Evolutionary conservation across 163 green algal genomes (phyloP), one percentile per base, ranked within the genome.

Genomic region (Trebouxia gelatinosa): DNA sequence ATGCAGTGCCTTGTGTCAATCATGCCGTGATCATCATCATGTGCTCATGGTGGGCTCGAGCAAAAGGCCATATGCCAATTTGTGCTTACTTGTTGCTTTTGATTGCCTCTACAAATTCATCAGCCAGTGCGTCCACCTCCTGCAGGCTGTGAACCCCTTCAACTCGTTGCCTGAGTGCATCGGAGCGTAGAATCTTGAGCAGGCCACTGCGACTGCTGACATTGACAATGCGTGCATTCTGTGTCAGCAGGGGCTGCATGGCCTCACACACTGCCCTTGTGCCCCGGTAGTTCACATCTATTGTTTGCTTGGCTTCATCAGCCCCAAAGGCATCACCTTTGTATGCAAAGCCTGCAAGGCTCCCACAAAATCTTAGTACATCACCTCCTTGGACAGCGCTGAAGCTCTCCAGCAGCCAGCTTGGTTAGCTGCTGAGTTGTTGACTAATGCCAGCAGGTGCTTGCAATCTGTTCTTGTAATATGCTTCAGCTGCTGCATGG

Each of bases 271-370:
- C 74, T 0, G 46, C 75, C 2, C 43, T 66, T 0, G 89, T 94
- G 71, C 90, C 90, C 13, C 66, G 38, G 57, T 86, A 91, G 83
- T 95, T 95, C 31, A 78, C 81, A 23, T 65, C 78, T 17, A 95
- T 61, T 0, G 89, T 94, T 3, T 62, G 40, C 0, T 72, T 23
- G 0, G 86, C 86, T 75, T 95, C 90, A 4, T 91, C 83, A 6
- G 86, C 79, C 2, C 90, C 90, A 78, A 92, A 95, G 0, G 29
- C 75, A 81, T 89, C 86, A 57, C 89, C 87, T 77, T 94, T 92
- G 85, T 86, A 92, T 0, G 90, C 90, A 51, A 93, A 85, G 40
- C 89, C 89, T 90, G 87, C 48, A 70, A 2, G 76, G 94, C 93
- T 28, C 97, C 94, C 37, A 97, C 90, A 86, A 94, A 82, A 32